Percentiles rank a stretch among this genome's conserved stretches.
Evolutionary conservation across 2,329 filamentous ascomycete species (phyloP).

Genomic region (Fusarium poae): DNA sequence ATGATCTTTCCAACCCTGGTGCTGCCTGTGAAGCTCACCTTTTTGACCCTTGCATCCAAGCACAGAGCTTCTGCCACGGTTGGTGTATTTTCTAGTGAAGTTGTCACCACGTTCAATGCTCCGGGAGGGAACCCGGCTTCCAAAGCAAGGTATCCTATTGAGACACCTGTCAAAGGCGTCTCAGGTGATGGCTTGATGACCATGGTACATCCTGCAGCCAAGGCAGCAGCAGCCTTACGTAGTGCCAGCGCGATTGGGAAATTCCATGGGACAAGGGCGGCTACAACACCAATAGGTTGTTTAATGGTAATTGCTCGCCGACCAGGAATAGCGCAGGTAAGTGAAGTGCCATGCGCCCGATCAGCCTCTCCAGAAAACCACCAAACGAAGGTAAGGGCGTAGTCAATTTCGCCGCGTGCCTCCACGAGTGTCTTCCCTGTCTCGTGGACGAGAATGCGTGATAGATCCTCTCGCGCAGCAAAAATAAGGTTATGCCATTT

Average conservation of each 20-base stretch:
- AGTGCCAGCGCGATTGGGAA: conserved; percentile 68
- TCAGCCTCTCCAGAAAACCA: conserved; percentile 69
- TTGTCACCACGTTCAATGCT: conserved; percentile 68
- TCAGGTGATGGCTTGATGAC: conserved; percentile 79
- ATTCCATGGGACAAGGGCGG: conserved; percentile 64
- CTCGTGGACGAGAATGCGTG: conserved; percentile 59
- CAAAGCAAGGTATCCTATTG: conserved; percentile 74
- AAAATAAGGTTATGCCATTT: conserved; percentile 56
- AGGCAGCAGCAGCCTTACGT: conserved; percentile 63
- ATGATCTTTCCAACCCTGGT: conserved; percentile 77
- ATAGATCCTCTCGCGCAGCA: conserved; percentile 55
- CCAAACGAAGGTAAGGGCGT: conserved; percentile 65
- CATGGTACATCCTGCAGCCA: conserved; percentile 84
- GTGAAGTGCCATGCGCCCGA: conserved; percentile 63
- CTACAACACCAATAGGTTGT: conserved; percentile 54
- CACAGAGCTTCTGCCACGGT: conserved; percentile 61
- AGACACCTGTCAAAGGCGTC: conserved; percentile 78
- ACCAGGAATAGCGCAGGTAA: conserved; percentile 58
- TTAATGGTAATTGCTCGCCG: conserved; percentile 79
- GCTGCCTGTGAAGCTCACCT: conserved; percentile 84
- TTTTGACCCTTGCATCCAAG: conserved; percentile 62
- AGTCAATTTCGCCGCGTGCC: conserved; percentile 67
- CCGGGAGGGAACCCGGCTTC: conserved; percentile 82
- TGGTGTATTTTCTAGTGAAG: conserved; percentile 59
- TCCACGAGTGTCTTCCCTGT: conserved; percentile 70